Percentiles rank a stretch among this genome's conserved stretches.
Conservation (phyloP, 192 early-diverging fungal species). For the Gamsiella multidivaricata region DNA sequence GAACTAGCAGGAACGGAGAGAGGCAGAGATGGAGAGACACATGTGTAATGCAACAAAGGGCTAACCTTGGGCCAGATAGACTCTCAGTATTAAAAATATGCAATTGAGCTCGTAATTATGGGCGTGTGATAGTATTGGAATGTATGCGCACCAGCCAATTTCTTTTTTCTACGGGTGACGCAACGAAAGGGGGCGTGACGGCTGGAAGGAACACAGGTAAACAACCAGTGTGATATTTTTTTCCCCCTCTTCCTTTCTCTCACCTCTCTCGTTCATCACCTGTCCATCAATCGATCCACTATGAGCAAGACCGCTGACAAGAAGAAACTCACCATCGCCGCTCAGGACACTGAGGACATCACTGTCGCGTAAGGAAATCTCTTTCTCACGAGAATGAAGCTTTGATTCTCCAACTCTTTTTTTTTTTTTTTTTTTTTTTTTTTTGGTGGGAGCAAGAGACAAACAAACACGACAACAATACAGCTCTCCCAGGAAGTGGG, state of each 20-base stretch:
- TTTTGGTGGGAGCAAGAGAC: too few relatives aligned
- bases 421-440: neutral
- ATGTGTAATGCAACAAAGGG: neutral
- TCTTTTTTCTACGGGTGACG: too few relatives aligned
- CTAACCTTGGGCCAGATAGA: neutral
- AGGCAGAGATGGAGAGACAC: neutral
- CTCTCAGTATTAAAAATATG: too few relatives aligned
- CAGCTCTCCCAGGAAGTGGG: too few relatives aligned
- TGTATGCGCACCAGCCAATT: too few relatives aligned
- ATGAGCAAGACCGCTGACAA: conserved; percentile 57
- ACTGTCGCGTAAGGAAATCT: conserved; percentile 51
- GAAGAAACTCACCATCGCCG: conserved; percentile 54
- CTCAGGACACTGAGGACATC: conserved; percentile 56
- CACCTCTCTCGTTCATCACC: conserved; percentile 7
- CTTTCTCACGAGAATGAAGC: neutral
- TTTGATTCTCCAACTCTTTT: neutral
- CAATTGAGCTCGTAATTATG: too few relatives aligned
- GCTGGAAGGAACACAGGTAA: too few relatives aligned
- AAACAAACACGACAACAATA: too few relatives aligned
- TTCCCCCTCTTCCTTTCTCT: conserved; percentile 10
- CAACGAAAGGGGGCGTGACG: too few relatives aligned
- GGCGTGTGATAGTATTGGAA: too few relatives aligned
- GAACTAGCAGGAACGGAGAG: neutral
- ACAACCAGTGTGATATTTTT: conserved; percentile 16
- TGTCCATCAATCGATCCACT: conserved; percentile 32